phyloP scores from a whole-genome alignment of 2,329 filamentous ascomycete genomes.

The Elsinoe fawcettii region DNA sequence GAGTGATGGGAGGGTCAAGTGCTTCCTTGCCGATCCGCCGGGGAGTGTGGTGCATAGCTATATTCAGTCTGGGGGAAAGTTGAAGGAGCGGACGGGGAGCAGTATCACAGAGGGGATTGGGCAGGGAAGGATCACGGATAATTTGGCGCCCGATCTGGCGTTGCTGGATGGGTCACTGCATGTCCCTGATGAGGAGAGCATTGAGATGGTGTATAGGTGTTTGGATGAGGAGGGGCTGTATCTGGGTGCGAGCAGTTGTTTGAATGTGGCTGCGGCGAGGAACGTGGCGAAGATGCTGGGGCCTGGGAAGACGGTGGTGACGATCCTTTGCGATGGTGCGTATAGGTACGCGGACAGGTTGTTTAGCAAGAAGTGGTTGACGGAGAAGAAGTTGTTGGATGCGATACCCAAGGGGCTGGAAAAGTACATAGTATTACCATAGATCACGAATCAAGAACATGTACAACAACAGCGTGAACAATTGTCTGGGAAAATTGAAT shows the following conservation, averaged over 20 bases:
- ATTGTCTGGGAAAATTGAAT: neutral
- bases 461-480: neutral
- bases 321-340: conserved; percentile 90
- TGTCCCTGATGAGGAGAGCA: conserved; percentile 86
- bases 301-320: conserved; percentile 83
- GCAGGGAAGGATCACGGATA: conserved; percentile 93
- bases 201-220: conserved; percentile 96
- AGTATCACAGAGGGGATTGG: conserved; percentile 98
- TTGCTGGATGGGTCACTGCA: conserved; percentile 76
- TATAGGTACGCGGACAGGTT: conserved; percentile 92
- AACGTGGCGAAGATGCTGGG: conserved; percentile 88
- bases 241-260: conserved; percentile 81
- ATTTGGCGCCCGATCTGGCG: conserved; percentile 75
- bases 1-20: conserved; percentile 69
- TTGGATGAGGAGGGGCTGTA: conserved; percentile 94
- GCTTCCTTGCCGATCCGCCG: conserved; percentile 86
- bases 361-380: conserved; percentile 86
- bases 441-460: conserved; percentile 12
- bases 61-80: conserved; percentile 72
- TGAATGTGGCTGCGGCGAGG: conserved; percentile 93
- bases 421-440: conserved; percentile 92
- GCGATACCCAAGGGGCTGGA: conserved; percentile 77
- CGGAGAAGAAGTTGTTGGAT: conserved; percentile 71
- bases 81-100: conserved; percentile 71
- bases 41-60: conserved; percentile 91